phyloP scores from a whole-genome alignment of 2,329 filamentous ascomycete species.

The Colletotrichum falcatum region DNA sequence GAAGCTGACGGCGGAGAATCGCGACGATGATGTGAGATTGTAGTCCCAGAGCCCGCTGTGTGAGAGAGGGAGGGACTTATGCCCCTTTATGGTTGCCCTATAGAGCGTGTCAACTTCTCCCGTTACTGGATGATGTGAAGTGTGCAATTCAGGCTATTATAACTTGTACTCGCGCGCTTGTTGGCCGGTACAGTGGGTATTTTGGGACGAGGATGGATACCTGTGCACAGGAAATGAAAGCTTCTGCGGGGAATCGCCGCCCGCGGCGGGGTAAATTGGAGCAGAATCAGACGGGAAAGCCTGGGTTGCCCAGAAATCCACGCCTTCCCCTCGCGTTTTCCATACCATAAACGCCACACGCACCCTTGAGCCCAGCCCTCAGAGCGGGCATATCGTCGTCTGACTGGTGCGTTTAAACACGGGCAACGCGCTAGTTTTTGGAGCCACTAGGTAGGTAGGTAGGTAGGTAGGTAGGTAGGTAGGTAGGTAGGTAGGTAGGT shows the following conservation, averaged over 20 bases:
- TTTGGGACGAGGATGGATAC: constrained; percentile 9
- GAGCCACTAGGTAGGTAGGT: too few relatives aligned
- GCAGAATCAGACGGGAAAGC: constrained; percentile 1
- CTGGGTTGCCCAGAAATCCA: constrained; percentile 3
- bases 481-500: too few relatives aligned
- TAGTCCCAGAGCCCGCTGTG: not conserved
- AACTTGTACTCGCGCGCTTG: constrained; percentile 31
- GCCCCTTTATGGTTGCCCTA: constrained; percentile 13
- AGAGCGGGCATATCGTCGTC: constrained; percentile 22
- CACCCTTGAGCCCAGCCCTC: not conserved
- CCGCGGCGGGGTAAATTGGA: constrained; percentile 41
- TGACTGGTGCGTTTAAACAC: constrained; percentile 34
- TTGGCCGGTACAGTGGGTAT: constrained; percentile 30
- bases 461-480: too few relatives aligned
- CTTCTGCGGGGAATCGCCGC: constrained; percentile 27
- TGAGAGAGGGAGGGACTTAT: not conserved
- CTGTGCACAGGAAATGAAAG: constrained; percentile 25
- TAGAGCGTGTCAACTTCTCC: not conserved
- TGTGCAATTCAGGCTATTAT: constrained; percentile 39
- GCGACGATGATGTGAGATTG: not conserved
- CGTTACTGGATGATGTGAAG: constrained; percentile 18
- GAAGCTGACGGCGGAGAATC: not conserved
- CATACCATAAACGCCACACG: constrained; percentile 12
- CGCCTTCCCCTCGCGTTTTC: constrained; percentile 10
- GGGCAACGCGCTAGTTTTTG: constrained; percentile 7